These are phyloP conservation scores for Venturia carpophila DNA, from an alignment of 2,329 filamentous ascomycete genomes.

Conservation along the genomic window DNA sequence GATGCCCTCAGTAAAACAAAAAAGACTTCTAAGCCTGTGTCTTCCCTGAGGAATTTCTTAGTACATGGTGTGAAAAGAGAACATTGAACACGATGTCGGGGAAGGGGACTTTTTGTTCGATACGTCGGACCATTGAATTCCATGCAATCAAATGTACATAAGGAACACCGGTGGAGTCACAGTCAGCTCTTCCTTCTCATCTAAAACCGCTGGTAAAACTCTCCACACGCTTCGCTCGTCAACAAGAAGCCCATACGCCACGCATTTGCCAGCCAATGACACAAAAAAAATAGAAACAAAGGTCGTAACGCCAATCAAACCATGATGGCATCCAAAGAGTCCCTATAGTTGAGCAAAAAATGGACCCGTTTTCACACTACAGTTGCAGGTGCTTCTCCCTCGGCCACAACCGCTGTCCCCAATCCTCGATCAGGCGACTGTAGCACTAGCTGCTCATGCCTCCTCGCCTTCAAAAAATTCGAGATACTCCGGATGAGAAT, in stretches of 20 bases:
- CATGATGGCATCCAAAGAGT: not conserved
- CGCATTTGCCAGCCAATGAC: not conserved
- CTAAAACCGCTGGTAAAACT: not conserved
- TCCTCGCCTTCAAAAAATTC: conserved; percentile 78
- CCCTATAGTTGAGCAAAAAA: not conserved
- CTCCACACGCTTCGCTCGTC: not conserved
- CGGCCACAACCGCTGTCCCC: conserved; percentile 75
- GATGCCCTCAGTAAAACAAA: not conserved
- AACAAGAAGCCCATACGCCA: not conserved
- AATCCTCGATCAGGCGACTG: conserved; percentile 88
- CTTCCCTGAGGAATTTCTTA: no score
- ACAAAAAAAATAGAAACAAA: not conserved
- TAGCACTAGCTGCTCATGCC: conserved; percentile 86
- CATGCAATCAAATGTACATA: not conserved
- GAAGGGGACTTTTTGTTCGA: not conserved
- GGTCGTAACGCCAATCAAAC: not conserved
- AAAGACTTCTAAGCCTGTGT: no score
- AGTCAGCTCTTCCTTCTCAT: not conserved
- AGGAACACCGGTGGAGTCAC: not conserved
- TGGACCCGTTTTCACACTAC: conserved; percentile 29
- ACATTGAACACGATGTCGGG: not conserved
- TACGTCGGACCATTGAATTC: not conserved
- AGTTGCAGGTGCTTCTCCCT: conserved; percentile 71
- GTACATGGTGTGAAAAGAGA: not conserved
- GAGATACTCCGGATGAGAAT: conserved; percentile 89